phyloP scores from a whole-genome alignment of 2,329 filamentous ascomycete genomes.

The Neonectria coccinea region DNA sequence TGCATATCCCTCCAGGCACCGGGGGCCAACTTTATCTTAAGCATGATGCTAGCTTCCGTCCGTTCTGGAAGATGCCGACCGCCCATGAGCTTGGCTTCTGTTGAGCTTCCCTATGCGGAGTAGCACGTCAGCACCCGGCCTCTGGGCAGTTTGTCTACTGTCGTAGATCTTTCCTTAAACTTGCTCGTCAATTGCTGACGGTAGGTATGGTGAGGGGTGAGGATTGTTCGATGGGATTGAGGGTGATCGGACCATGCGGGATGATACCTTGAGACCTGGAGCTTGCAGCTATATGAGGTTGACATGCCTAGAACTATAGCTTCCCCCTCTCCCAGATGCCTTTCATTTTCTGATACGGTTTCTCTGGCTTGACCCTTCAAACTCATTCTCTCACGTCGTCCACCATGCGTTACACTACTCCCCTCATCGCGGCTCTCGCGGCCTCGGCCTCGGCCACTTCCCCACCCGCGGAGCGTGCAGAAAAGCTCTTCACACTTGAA shows the following conservation, averaged over 20 bases:
- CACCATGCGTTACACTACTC: not conserved
- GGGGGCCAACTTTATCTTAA: slow-evolving; percentile 10
- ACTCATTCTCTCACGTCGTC: not conserved
- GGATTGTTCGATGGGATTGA: too few species aligned
- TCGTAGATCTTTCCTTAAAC: not conserved
- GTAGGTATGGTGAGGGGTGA: not conserved
- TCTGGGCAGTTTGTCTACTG: not conserved
- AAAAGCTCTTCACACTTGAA: not conserved
- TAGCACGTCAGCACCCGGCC: not conserved
- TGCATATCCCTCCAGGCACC: slow-evolving; percentile 9
- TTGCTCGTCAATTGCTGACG: not conserved
- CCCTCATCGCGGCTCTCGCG: not conserved
- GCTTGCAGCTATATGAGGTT: not conserved
- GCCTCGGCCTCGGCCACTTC: not conserved
- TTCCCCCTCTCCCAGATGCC: too few species aligned
- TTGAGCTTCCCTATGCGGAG: not conserved
- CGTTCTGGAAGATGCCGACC: not conserved
- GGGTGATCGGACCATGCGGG: not conserved
- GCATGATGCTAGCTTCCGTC: not conserved
- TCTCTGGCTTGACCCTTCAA: not conserved
- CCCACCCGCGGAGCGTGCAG: not conserved
- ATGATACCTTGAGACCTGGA: not conserved
- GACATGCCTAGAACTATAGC: not conserved
- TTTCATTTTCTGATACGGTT: too few species aligned
- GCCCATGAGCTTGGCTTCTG: slow-evolving; percentile 16